Percentiles rank a stretch among this genome's conserved stretches.
Conservation (phyloP, 2,329 filamentous ascomycete species). For the Rhinocladiella mackenziei region DNA sequence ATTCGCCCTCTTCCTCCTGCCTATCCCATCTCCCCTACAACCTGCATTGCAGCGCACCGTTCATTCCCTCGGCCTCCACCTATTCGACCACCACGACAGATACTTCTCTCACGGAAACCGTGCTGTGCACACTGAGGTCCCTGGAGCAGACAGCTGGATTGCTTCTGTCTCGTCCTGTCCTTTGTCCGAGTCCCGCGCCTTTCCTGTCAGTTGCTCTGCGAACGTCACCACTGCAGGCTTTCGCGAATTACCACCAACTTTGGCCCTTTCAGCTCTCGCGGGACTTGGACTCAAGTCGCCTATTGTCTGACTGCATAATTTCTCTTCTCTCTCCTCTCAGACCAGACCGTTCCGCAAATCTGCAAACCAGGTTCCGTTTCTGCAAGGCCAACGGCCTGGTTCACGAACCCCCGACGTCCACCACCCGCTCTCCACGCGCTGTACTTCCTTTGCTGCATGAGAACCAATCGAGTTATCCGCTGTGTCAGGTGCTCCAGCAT, state of each 20-base stretch:
- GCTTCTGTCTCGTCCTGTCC: conserved; percentile 26
- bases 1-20: not conserved
- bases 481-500: conserved; percentile 20
- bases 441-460: conserved; percentile 23
- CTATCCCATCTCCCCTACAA: not conserved
- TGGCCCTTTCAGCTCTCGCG: too few relatives aligned
- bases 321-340: conserved; percentile 1
- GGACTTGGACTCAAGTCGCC: conserved; percentile 11
- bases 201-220: not conserved
- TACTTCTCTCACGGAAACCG: conserved; percentile 5
- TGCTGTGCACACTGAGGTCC: conserved; percentile 17
- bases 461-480: conserved; percentile 14
- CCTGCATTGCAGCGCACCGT: conserved; percentile 6
- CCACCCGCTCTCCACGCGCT: conserved; percentile 13
- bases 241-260: too few relatives aligned
- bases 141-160: conserved; percentile 21
- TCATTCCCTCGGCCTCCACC: conserved; percentile 1
- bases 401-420: conserved; percentile 10
- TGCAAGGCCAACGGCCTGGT: conserved; percentile 14
- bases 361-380: conserved; percentile 13
- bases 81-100: not conserved
- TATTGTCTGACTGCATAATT: conserved; percentile 12
- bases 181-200: conserved; percentile 18
- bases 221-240: conserved; percentile 9
- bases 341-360: conserved; percentile 7